Evolutionary conservation across 352 stramenopile genomes (phyloP), one percentile per base, ranked within the genome.

Genomic region (Pseudoperonospora humuli): DNA sequence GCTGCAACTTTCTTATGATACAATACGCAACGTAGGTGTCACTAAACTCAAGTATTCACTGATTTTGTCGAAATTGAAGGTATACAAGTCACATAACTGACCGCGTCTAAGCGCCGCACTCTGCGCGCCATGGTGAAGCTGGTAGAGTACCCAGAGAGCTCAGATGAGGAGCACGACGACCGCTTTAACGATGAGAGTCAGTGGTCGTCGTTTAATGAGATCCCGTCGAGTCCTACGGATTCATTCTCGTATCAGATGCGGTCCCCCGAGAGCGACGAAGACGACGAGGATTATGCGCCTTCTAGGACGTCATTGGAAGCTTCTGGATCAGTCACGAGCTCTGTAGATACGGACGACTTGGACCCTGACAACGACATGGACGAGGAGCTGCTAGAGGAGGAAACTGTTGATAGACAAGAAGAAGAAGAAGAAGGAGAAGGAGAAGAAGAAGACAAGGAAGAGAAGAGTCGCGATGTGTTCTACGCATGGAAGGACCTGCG

Each of bases 81-180:
- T n/a, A n/a, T n/a, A n/a, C 17, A 45, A 54, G 37, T 35, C 42
- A 49, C 45, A 26, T 20, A 44, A 28, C 17, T 32, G 17, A 40
- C 41, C 46, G 29, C n/a, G 27, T 20, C 24, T 3, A 57, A 54
- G 54, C 48, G 48, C 14, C 54, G 34, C 36, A 35, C 29, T 18
- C 20, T 29, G 35, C 35, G 31, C 18, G 28, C 26, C 24, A 63
- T 64, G 53, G 45, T 69, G 35, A 58, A 38, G 54, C 57, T 75
- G 1, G 70, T 83, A 19, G 70, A 75, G 29, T 83, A 83, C 37
- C 54, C 64, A 5, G 61, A 66, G 49, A 82, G 70, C 42, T 74
- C 67, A 2, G 70, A 82, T 7, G 61, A 76, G 17, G 57, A 60
- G 19, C 34, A 13, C 2, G 52, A 70, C 27, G 46, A 10, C 2